Percentiles rank a stretch among this genome's conserved stretches.
phyloP scores from a whole-genome alignment of 495 filamentous ascomycete species.

The Pseudoneurospora amorphoporcata region DNA sequence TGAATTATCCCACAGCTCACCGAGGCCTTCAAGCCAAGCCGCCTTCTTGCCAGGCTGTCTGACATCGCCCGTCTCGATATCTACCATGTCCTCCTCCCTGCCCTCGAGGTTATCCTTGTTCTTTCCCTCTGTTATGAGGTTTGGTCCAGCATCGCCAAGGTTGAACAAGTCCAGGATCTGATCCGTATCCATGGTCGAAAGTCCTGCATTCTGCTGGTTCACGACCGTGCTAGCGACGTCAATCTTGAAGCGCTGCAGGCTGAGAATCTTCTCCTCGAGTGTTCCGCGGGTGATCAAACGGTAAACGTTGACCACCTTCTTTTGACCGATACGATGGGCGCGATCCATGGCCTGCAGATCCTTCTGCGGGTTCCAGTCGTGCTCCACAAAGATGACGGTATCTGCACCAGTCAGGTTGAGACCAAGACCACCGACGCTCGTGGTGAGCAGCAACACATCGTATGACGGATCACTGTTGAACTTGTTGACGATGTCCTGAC shows the following conservation, averaged over 20 bases:
- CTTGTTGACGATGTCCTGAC: conserved; percentile 94
- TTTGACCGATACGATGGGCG: conserved; percentile 95
- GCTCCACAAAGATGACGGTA: conserved; percentile 98
- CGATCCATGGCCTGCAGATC: conserved; percentile 99
- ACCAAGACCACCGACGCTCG: conserved; percentile 86
- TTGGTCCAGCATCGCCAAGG: conserved; percentile 66
- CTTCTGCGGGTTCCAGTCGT: conserved; percentile 99
- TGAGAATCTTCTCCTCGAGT: conserved; percentile 96
- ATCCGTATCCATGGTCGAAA: conserved; percentile 93
- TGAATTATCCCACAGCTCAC: conserved; percentile 90
- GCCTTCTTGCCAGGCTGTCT: conserved; percentile 95
- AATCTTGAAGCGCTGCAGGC: conserved; percentile 98
- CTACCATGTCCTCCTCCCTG: conserved; percentile 87
- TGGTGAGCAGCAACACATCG: conserved; percentile 85
- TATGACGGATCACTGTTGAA: conserved; percentile 97
- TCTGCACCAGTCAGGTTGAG: conserved; percentile 95
- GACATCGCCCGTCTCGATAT: conserved; percentile 81
- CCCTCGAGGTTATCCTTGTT: conserved; percentile 40
- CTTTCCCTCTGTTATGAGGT: conserved; percentile 45
- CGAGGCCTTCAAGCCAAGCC: conserved; percentile 80
- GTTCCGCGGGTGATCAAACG: conserved; percentile 91
- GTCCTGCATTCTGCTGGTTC: conserved; percentile 95
- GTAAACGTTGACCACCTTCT: conserved; percentile 99
- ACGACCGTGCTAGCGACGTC: conserved; percentile 97
- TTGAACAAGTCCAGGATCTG: conserved; percentile 96